Conservation (phyloP, 176 grass and related monocot genomes). For the Pontederia paniculata region DNA sequence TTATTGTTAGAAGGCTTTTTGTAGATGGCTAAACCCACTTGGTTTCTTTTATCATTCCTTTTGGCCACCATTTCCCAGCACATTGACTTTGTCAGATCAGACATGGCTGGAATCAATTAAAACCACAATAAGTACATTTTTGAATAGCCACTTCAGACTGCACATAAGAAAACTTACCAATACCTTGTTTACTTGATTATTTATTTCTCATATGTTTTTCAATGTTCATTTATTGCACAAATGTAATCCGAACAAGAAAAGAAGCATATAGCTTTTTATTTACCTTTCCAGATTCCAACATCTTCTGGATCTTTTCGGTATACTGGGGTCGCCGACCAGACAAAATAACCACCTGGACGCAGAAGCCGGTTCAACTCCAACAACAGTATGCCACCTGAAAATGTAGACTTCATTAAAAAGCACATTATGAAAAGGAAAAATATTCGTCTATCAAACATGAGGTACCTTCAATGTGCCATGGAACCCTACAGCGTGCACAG, state of each 20-base stretch:
- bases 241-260: too few relatives aligned
- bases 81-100: constrained; percentile 7
- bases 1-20: constrained; percentile 3
- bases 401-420: constrained; percentile 18
- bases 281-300: constrained; percentile 71
- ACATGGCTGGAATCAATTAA: constrained; percentile 2
- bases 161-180: too few relatives aligned
- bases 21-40: constrained; percentile 5
- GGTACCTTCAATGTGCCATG: constrained; percentile 91
- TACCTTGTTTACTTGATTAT: constrained; percentile 55
- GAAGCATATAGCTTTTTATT: background rate
- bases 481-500: constrained; percentile 79
- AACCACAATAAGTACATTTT: background rate
- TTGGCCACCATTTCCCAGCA: constrained; percentile 16
- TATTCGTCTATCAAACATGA: background rate
- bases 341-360: constrained; percentile 73
- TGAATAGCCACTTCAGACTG: too few relatives aligned
- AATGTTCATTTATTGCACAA: too few relatives aligned
- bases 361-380: constrained; percentile 65
- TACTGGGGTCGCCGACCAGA: constrained; percentile 87
- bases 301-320: constrained; percentile 62
- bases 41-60: constrained; percentile 8
- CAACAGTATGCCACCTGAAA: constrained; percentile 61
- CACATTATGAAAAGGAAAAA: constrained; percentile 3
- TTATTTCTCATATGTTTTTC: constrained; percentile 3